A percentile compares a stretch with the other conserved stretches of the same genome.
These are phyloP conservation scores for Globisporangium ultimum DNA, from an alignment of 352 stramenopile species.

Conservation along the genomic window DNA sequence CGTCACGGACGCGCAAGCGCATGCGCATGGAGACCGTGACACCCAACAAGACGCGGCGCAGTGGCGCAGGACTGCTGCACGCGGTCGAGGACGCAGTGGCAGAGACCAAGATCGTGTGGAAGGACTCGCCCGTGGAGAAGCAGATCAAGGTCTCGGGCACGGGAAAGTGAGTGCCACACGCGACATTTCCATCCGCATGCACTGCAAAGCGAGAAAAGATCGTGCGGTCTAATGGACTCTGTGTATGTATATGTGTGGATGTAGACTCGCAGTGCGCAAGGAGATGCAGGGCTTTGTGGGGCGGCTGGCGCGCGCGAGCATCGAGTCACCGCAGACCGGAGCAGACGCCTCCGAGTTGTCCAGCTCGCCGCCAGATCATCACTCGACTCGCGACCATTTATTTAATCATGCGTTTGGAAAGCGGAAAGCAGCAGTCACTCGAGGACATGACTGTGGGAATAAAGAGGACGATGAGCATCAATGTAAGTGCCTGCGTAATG, in stretches of 20 bases:
- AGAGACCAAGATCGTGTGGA: conserved; percentile 69
- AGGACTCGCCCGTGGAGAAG: conserved; percentile 76
- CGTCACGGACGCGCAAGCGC: conserved; percentile 47
- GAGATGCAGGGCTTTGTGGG: conserved; percentile 75
- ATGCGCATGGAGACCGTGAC: conserved; percentile 28
- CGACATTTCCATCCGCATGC: not conserved
- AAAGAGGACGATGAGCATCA: not conserved
- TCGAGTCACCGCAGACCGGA: conserved; percentile 28
- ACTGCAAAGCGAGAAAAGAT: too few relatives aligned
- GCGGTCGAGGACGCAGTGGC: conserved; percentile 3
- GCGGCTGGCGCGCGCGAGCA: conserved; percentile 48
- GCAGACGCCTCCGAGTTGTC: not conserved
- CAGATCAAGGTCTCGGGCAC: conserved; percentile 74
- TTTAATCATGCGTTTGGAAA: conserved; percentile 16
- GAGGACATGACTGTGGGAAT: not conserved
- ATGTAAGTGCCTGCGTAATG: too few relatives aligned
- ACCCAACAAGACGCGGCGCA: conserved; percentile 14
- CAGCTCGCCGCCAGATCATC: conserved; percentile 2
- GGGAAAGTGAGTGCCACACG: conserved; percentile 31
- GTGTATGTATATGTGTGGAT: conserved; percentile 2
- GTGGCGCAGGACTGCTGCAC: not conserved
- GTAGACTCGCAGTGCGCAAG: conserved; percentile 46
- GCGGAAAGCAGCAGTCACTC: conserved; percentile 3
- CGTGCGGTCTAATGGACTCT: not conserved
- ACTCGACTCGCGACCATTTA: conserved; percentile 12